Base-by-base conservation (phyloP, 2,329 filamentous ascomycete genomes). In the Myriosclerotinia duriaeana region DNA sequence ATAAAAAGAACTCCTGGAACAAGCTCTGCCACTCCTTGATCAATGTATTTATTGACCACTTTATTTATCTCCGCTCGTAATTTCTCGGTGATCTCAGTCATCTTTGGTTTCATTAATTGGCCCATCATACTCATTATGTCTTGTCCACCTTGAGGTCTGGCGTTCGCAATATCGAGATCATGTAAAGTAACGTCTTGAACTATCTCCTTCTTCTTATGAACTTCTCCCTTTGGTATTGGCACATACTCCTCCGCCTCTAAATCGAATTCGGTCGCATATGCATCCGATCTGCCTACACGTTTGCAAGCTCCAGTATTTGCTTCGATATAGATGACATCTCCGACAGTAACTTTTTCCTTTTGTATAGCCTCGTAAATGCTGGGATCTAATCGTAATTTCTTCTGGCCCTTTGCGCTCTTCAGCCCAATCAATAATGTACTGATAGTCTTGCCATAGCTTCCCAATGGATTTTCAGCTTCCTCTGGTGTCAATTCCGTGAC, bases 121-220 rank as follows among this genome's bases (percentile, higher is more conserved):
- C 95, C 95, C 94, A 99, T 98, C 95, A 99, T 98, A 82, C 93
- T 97, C 93, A 99, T 98, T 72, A 99, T 96, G 78, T 99, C 95
- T 83, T 99, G 95, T 54, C 95, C 95, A 64, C 95, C 95, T 81
- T 98, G 93, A 5, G 95, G 95, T 74, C 94, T 85, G 17, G 95
- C 91, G 76, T 99, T 99, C 71, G 95, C 95, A 70, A 98, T 90
- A 76, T 99, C 95, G 66, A 99, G 83, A 77, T 99, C 95, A 79
- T 99, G 95, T 71, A 99, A 85, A 55, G 95, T 97, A 70, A 99
- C 95, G 76, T 99, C 95, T 78, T 99, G 95, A 46, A 99, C 95
- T 73, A 99, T 96, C 80, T 99, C 95, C 84, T 99, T 99, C 87
- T 97, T 98, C 87, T 99, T 99, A 83, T 98, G 95, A 64, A 99